Base-by-base conservation (phyloP, 2,329 filamentous ascomycete species). In the Fusarium foetens region DNA sequence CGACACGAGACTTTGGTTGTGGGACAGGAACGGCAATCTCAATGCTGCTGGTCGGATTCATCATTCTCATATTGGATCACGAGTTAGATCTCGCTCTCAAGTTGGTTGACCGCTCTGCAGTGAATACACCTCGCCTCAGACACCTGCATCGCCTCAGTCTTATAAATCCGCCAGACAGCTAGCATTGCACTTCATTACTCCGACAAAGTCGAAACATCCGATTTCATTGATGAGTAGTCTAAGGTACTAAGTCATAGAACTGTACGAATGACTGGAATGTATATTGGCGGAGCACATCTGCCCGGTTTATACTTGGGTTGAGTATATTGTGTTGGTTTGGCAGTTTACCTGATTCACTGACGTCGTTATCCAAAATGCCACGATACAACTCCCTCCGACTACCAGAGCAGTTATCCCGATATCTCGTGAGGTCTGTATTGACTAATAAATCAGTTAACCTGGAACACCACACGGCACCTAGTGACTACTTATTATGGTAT, bases 1-100 rank as follows among this genome's bases (percentile, higher is more conserved):
- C 70, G 57, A 70, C 61, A 67, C 57, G 70, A 63, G 67, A 65
- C 65, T 70, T 45, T 25, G 36, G 31, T 27, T 41, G 57, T 72
- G 38, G 31, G 65, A 72, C 64, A 52, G 53, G 36, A 69, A 72
- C 33, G 27, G 41, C 29, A 46, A 43, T 42, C 35, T 38, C 27
- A 55, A 52, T 16, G 21, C 23, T 58, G 25, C 46, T 42, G 29
- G 13, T 66, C 36, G 33, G 43, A 23, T n/a, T 48, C 29, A 25
- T 49, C 29, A 23, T 33, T 25, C 38, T 31, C 38, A n/a, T 39
- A 16, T 27, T 14, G 17, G 23, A 36, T 21, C 42, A 14, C 27
- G 21, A 58, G 21, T 35, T 16, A 31, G 33, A 35, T 35, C 35
- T 35, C 33, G 39, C 43, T 43, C 29, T 51, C 16, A 27, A 27